phyloP scores from a whole-genome alignment of 371 early-diverging fungal genomes.

The Mortierella polycephala region DNA sequence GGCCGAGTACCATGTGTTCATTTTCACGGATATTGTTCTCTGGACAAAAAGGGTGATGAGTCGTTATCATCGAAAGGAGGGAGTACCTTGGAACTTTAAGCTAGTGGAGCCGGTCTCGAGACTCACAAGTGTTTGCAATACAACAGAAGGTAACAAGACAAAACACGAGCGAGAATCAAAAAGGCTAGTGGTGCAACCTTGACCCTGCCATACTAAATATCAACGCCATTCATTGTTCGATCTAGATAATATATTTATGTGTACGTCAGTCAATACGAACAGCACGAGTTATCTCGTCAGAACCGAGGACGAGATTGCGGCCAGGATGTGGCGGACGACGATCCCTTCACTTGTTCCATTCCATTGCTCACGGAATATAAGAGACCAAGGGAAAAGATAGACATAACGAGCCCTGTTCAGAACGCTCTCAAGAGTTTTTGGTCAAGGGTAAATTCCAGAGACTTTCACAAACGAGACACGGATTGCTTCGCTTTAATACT shows the following conservation, averaged over 20 bases:
- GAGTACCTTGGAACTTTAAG: conserved; percentile 48
- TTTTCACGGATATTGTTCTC: conserved; percentile 49
- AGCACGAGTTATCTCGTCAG: conserved; percentile 43
- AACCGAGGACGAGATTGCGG: conserved; percentile 50
- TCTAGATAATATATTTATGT: conserved; percentile 47
- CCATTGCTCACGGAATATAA: conserved; percentile 42
- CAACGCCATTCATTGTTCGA: neutral
- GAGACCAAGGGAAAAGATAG: conserved; percentile 20
- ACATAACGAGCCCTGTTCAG: too few species aligned
- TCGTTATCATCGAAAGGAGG: conserved; percentile 51
- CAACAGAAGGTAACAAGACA: conserved; percentile 35
- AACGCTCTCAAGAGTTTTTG: too few species aligned
- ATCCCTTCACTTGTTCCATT: conserved; percentile 45
- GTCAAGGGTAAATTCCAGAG: too few species aligned
- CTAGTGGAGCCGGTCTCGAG: conserved; percentile 49
- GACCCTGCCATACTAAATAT: neutral
- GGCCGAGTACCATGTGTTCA: conserved; percentile 51
- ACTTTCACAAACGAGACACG: too few species aligned
- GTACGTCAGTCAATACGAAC: conserved; percentile 50
- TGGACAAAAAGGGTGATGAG: conserved; percentile 54
- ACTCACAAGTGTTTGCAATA: conserved; percentile 42
- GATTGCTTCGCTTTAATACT: too few species aligned
- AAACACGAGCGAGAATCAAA: neutral
- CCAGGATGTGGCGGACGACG: conserved; percentile 48
- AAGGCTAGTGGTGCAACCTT: neutral